These are phyloP conservation scores for Sungouiozyma ichnusensis DNA, from an alignment of 805 yeast genomes.

Conservation along the genomic window DNA sequence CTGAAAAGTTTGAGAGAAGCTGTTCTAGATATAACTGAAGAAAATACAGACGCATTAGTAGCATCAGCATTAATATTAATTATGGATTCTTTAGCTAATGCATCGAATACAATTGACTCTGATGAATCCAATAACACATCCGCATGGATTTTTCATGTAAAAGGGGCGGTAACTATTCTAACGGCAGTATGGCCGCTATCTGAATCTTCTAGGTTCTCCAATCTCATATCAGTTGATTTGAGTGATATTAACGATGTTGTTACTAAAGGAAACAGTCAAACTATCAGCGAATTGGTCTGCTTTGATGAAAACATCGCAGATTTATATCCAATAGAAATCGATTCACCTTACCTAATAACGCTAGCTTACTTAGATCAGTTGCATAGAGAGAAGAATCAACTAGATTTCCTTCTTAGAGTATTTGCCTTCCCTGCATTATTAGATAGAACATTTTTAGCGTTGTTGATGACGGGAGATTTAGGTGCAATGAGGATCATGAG, in stretches of 20 bases:
- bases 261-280: slow-evolving; percentile 25
- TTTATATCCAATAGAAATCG: slow-evolving; percentile 72
- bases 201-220: slow-evolving; percentile 53
- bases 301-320: slow-evolving; percentile 81
- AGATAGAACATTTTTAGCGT: slow-evolving; percentile 67
- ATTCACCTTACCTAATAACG: slow-evolving; percentile 79
- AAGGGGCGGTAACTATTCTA: slow-evolving; percentile 91
- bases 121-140: slow-evolving; percentile 31
- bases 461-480: slow-evolving; percentile 75
- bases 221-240: slow-evolving; percentile 73
- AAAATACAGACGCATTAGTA: slow-evolving; percentile 85
- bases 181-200: slow-evolving; percentile 92
- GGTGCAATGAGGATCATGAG: slow-evolving; percentile 88
- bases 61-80: slow-evolving; percentile 83
- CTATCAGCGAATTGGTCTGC: slow-evolving; percentile 55
- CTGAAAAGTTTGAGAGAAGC: slow-evolving; percentile 72
- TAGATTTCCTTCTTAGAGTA: slow-evolving; percentile 76
- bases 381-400: slow-evolving; percentile 69
- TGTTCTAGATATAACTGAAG: slow-evolving; percentile 69
- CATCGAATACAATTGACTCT: slow-evolving; percentile 36
- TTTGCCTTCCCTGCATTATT: slow-evolving; percentile 91
- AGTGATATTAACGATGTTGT: slow-evolving; percentile 72
- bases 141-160: slow-evolving; percentile 95
- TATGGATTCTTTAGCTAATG: slow-evolving; percentile 91
- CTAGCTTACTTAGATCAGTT: slow-evolving; percentile 77